Percentiles rank a stretch among this genome's conserved stretches.
Evolutionary conservation across 352 stramenopile species (phyloP).

Genomic region (Phytophthora vignae): DNA sequence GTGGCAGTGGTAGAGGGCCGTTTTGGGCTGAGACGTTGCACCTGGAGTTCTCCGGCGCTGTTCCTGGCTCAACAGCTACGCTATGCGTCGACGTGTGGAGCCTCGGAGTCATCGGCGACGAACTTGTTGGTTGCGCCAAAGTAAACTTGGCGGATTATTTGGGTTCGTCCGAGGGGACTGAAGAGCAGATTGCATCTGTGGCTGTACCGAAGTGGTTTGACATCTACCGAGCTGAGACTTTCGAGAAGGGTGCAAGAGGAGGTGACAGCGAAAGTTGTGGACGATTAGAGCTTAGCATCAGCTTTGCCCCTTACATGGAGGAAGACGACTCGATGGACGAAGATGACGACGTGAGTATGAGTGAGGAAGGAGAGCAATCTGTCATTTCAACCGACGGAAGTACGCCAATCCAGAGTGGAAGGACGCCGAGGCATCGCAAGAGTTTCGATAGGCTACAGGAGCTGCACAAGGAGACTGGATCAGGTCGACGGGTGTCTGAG

Average conservation of each 20-base stretch:
- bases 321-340: slow-evolving; percentile 53
- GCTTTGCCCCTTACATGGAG: slow-evolving; percentile 74
- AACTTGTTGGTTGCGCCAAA: slow-evolving; percentile 77
- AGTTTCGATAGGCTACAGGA: slow-evolving; percentile 81
- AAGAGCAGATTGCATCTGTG: slow-evolving; percentile 75
- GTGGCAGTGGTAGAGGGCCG: slow-evolving; percentile 51
- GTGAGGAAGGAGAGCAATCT: slow-evolving; percentile 32
- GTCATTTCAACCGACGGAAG: slow-evolving; percentile 24
- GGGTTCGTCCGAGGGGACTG: slow-evolving; percentile 58
- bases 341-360: slow-evolving; percentile 35
- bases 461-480: slow-evolving; percentile 76
- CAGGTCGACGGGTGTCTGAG: slow-evolving; percentile 48
- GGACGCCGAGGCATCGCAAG: slow-evolving; percentile 65
- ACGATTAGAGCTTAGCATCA: slow-evolving; percentile 81
- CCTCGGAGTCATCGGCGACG: slow-evolving; percentile 78
- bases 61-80: slow-evolving; percentile 77
- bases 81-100: slow-evolving; percentile 84
- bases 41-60: slow-evolving; percentile 78
- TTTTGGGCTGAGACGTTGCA: slow-evolving; percentile 86
- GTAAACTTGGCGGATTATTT: slow-evolving; percentile 84
- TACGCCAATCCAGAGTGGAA: slow-evolving; percentile 24
- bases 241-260: slow-evolving; percentile 34
- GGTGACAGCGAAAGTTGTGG: slow-evolving; percentile 52
- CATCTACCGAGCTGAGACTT: slow-evolving; percentile 64
- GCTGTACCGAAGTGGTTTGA: slow-evolving; percentile 85